A percentile compares a stretch with the other conserved stretches of the same genome.
Evolutionary conservation across 176 grass and related monocot genomes (phyloP).

Genomic region (Rhynchospora pubera): DNA sequence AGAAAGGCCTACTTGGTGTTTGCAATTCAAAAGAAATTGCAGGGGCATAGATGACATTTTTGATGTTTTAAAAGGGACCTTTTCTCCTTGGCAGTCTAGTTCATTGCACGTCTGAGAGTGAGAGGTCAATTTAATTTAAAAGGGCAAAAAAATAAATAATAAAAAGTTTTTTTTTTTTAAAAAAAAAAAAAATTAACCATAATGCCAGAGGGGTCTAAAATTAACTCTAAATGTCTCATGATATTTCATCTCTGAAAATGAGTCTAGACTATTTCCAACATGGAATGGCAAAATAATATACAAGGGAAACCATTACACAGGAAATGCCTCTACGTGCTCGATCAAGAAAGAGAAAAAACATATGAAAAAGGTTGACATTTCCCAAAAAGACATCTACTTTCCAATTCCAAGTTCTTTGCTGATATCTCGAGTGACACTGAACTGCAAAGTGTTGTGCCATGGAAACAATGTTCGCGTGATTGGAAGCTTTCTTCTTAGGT

Average conservation of each 20-base stretch:
- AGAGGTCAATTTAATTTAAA: not conserved
- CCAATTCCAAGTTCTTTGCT: constrained; percentile 82
- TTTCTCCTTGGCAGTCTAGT: not conserved
- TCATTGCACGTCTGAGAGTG: too few species aligned
- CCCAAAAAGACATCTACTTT: constrained; percentile 40
- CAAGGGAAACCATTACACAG: not conserved
- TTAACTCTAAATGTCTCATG: not conserved
- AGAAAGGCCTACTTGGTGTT: too few species aligned
- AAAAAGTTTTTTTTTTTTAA: too few species aligned
- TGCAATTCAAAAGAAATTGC: too few species aligned
- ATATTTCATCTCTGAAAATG: constrained; percentile 4
- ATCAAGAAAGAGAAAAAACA: not conserved
- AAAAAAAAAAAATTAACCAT: not conserved
- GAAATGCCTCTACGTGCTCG: not conserved
- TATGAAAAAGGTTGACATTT: constrained; percentile 2
- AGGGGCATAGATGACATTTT: too few species aligned
- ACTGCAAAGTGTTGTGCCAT: constrained; percentile 77
- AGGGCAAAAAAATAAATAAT: not conserved
- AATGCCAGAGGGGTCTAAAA: not conserved
- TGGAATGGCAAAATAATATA: constrained; percentile 12
- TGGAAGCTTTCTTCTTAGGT: constrained; percentile 94
- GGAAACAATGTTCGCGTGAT: constrained; percentile 90
- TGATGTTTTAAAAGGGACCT: too few species aligned
- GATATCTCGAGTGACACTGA: constrained; percentile 73
- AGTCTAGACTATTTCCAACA: not conserved